These are phyloP conservation scores for Cyberlindnera maritima DNA, from an alignment of 805 yeast genomes.

Conservation along the genomic window DNA sequence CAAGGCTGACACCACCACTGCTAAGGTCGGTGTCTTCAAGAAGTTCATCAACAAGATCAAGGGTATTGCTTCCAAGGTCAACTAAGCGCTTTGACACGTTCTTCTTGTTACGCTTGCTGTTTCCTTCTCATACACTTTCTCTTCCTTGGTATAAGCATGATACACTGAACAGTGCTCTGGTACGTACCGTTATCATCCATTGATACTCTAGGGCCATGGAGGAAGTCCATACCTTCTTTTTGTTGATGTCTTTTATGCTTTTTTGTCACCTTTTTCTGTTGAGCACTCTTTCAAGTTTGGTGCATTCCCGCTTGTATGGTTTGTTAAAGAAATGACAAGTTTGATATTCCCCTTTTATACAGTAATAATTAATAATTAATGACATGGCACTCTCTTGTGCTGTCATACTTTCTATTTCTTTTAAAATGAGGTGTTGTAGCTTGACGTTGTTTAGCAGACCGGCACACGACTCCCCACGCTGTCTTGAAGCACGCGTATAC, in stretches of 20 bases:
- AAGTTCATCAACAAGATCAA: slow-evolving; percentile 26
- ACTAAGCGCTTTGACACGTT: slow-evolving; percentile 1
- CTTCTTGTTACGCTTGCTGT: neutral
- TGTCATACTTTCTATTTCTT: neutral
- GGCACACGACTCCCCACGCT: neutral
- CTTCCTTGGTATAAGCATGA: neutral
- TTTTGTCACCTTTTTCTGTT: neutral
- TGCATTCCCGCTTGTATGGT: neutral
- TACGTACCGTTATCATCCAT: neutral
- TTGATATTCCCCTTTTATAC: slow-evolving; percentile 1
- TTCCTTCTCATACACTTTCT: neutral
- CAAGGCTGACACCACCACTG: slow-evolving; percentile 4
- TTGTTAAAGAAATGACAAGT: slow-evolving; percentile 1
- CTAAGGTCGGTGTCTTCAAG: slow-evolving; percentile 17
- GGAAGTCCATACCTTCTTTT: neutral
- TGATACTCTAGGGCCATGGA: neutral
- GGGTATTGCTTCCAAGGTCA: slow-evolving; percentile 12
- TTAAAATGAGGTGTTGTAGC: too few species aligned
- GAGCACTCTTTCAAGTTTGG: neutral
- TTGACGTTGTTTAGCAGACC: too few species aligned
- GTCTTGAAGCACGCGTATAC: too few species aligned
- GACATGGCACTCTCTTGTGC: neutral
- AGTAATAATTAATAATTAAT: slow-evolving; percentile 11
- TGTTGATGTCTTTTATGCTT: slow-evolving; percentile 1
- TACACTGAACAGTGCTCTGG: too few species aligned